phyloP scores from a whole-genome alignment of 2,329 filamentous ascomycete genomes.

The Fusarium sp. region DNA sequence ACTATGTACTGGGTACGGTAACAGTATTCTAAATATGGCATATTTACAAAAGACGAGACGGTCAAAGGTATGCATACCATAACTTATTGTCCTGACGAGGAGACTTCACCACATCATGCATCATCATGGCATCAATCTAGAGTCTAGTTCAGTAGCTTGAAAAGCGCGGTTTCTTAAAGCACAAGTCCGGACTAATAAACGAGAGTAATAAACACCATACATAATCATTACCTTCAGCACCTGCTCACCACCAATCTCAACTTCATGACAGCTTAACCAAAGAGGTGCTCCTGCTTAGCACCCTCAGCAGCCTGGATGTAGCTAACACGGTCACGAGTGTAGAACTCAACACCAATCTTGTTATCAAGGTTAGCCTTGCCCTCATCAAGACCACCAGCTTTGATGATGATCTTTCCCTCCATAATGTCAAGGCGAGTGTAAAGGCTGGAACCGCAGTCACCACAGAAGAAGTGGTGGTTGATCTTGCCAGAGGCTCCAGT shows the following conservation, averaged over 20 bases:
- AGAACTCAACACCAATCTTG: conserved; percentile 64
- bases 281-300: conserved; percentile 59
- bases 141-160: not conserved
- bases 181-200: not conserved
- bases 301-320: conserved; percentile 58
- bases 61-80: not conserved
- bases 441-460: conserved; percentile 62
- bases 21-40: not conserved
- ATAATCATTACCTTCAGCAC: not conserved
- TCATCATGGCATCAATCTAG: not conserved
- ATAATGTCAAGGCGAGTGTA: conserved; percentile 66
- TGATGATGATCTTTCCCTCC: conserved; percentile 62
- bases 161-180: not conserved
- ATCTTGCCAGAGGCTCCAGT: conserved; percentile 63
- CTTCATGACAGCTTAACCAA: conserved; percentile 31
- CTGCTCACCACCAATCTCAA: not conserved
- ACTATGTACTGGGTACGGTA: not conserved
- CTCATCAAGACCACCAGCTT: conserved; percentile 64
- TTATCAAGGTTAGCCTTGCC: conserved; percentile 57
- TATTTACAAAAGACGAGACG: not conserved
- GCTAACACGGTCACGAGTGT: conserved; percentile 60
- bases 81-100: not conserved
- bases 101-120: not conserved
- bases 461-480: conserved; percentile 68
- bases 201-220: not conserved